A percentile compares a stretch with the other conserved stretches of the same genome.
Conservation (phyloP, 805 yeast genomes). For the Helenozyma rhizophorensis region DNA sequence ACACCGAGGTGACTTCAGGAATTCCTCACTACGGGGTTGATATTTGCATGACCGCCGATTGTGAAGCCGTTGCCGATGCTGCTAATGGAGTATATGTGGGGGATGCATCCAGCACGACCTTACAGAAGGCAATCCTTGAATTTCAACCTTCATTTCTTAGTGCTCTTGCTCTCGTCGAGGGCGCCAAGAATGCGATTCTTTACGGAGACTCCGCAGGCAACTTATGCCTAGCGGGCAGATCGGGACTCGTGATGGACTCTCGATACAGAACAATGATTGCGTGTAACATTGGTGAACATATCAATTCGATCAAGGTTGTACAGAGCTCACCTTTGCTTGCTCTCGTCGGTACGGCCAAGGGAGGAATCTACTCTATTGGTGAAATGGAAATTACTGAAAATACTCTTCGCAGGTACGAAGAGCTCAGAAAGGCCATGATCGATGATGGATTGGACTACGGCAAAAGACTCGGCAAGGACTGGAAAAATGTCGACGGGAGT, state of each 20-base stretch:
- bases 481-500: no score
- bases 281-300: conserved; percentile 26
- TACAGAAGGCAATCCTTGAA: conserved; percentile 1
- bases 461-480: no score
- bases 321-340: conserved; percentile 6
- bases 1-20: no score
- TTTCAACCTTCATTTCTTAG: conserved; percentile 12
- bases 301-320: conserved; percentile 19
- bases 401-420: no score
- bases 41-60: conserved; percentile 5
- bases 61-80: conserved; percentile 7
- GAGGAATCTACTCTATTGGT: conserved; percentile 10
- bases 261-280: conserved; percentile 10
- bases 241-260: neutral
- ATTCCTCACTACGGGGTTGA: conserved; percentile 13
- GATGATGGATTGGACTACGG: no score
- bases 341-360: conserved; percentile 11
- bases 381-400: no score
- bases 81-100: conserved; percentile 7
- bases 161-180: conserved; percentile 7
- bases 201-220: conserved; percentile 31
- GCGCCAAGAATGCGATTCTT: conserved; percentile 3
- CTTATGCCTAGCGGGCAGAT: conserved; percentile 7
- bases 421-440: no score
- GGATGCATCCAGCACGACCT: neutral